A percentile compares a stretch with the other conserved stretches of the same genome.
These are phyloP conservation scores for Periconia sp. DNA, from an alignment of 2,329 filamentous ascomycete species.

Conservation along the genomic window DNA sequence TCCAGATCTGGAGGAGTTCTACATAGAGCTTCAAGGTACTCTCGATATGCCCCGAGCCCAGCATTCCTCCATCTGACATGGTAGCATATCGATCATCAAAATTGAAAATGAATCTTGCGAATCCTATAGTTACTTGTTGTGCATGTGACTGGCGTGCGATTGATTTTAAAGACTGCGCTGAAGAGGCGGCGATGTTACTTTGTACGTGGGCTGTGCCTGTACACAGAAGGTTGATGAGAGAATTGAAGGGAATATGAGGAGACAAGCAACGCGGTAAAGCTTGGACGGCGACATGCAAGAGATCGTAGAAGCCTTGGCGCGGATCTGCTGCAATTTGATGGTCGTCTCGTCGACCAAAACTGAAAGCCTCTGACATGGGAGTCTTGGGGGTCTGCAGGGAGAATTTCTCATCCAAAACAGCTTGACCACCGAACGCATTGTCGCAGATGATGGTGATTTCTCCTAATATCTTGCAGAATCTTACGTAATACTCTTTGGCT, in stretches of 20 bases:
- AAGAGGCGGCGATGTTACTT: conserved; percentile 87
- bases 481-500: conserved; percentile 82
- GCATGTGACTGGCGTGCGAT: conserved; percentile 93
- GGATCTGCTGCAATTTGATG: conserved; percentile 76
- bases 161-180: conserved; percentile 89
- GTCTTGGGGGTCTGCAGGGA: conserved; percentile 87
- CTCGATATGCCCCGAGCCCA: conserved; percentile 92
- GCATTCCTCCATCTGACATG: conserved; percentile 96
- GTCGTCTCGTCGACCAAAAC: conserved; percentile 84
- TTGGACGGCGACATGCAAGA: conserved; percentile 93
- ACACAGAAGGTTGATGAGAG: conserved; percentile 91
- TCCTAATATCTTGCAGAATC: conserved; percentile 93
- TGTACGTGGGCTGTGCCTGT: conserved; percentile 97
- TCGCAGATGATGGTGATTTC: conserved; percentile 97
- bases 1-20: conserved; percentile 94
- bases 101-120: conserved; percentile 97
- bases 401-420: conserved; percentile 94
- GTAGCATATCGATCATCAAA: conserved; percentile 97
- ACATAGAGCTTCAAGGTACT: conserved; percentile 92
- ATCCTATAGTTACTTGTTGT: conserved; percentile 94
- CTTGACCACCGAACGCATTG: conserved; percentile 95
- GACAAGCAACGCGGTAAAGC: conserved; percentile 93
- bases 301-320: conserved; percentile 93
- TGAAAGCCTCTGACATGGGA: conserved; percentile 92
- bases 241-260: conserved; percentile 88